Conservation (phyloP, 1,139 yeast genomes). For the Diutina rugosa region DNA sequence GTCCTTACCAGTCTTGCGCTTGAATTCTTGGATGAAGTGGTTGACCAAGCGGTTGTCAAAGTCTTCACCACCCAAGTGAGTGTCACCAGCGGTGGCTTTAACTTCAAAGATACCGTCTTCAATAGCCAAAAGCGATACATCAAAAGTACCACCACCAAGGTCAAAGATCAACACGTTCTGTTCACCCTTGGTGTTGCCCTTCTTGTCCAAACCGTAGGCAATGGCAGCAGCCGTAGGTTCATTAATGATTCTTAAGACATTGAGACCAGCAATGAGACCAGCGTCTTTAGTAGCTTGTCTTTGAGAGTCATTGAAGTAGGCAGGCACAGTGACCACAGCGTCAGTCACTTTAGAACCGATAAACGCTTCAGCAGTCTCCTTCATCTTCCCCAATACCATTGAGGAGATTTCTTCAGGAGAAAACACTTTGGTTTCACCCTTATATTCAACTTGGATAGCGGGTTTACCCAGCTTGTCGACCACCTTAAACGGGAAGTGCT, state of each 20-base stretch:
- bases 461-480: conserved; percentile 81
- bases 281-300: conserved; percentile 99
- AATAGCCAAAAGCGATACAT: conserved; percentile 91
- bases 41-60: conserved; percentile 58
- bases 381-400: conserved; percentile 95
- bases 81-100: conserved; percentile 99
- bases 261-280: conserved; percentile 94
- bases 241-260: conserved; percentile 92
- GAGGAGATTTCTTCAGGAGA: conserved; percentile 97
- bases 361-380: conserved; percentile 95
- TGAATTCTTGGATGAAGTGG: conserved; percentile 71
- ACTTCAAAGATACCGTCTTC: conserved; percentile 99
- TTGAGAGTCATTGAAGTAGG: conserved; percentile 95
- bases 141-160: conserved; percentile 98
- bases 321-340: conserved; percentile 95
- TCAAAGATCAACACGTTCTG: conserved; percentile 87
- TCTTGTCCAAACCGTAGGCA: conserved; percentile 95
- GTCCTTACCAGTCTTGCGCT: conserved; percentile 91
- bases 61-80: conserved; percentile 99
- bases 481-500: conserved; percentile 96
- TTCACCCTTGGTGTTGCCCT: conserved; percentile 75
- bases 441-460: conserved; percentile 83
- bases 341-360: conserved; percentile 87
- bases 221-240: conserved; percentile 98
- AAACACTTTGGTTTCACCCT: conserved; percentile 87